Evolutionary conservation across 2,329 filamentous ascomycete genomes (phyloP).

Genomic region (Alternaria gaisen): DNA sequence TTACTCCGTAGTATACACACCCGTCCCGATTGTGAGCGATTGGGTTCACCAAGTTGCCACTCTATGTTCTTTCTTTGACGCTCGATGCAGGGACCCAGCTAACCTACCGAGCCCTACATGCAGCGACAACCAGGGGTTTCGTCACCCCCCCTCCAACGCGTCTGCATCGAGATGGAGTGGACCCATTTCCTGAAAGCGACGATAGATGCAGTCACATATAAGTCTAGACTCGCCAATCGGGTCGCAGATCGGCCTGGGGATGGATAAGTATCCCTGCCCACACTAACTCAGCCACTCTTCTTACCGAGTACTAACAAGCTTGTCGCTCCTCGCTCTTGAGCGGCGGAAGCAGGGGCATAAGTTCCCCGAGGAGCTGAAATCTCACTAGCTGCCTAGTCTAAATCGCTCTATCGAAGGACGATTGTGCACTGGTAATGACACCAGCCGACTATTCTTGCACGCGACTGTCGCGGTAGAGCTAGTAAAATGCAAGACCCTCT

Average conservation of each 20-base stretch:
- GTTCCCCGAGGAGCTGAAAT: slow-evolving; percentile 39
- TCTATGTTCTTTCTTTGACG: slow-evolving; percentile 1
- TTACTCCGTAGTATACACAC: slow-evolving; percentile 4
- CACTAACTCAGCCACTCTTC: slow-evolving; percentile 41
- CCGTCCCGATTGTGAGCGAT: background rate
- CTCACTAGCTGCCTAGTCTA: slow-evolving; percentile 29
- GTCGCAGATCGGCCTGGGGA: slow-evolving; percentile 35
- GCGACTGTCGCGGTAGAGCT: slow-evolving; percentile 50
- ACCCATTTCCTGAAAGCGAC: slow-evolving; percentile 20
- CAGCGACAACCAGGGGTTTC: slow-evolving; percentile 9
- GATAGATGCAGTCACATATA: slow-evolving; percentile 33
- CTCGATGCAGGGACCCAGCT: slow-evolving; percentile 22
- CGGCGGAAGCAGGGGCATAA: slow-evolving; percentile 42
- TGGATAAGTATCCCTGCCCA: slow-evolving; percentile 28
- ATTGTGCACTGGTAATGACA: slow-evolving; percentile 20
- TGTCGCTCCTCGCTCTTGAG: slow-evolving; percentile 26
- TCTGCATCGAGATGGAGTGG: slow-evolving; percentile 30
- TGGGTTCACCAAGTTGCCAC: slow-evolving; percentile 5
- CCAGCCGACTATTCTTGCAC: slow-evolving; percentile 30
- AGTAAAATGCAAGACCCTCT: slow-evolving; percentile 39
- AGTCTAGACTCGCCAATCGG: slow-evolving; percentile 46
- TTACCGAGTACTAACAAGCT: slow-evolving; percentile 32
- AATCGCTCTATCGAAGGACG: slow-evolving; percentile 25
- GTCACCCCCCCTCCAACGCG: slow-evolving; percentile 14
- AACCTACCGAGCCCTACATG: slow-evolving; percentile 9